phyloP scores from a whole-genome alignment of 2,329 filamentous ascomycete species.

The Penicillium sp. region DNA sequence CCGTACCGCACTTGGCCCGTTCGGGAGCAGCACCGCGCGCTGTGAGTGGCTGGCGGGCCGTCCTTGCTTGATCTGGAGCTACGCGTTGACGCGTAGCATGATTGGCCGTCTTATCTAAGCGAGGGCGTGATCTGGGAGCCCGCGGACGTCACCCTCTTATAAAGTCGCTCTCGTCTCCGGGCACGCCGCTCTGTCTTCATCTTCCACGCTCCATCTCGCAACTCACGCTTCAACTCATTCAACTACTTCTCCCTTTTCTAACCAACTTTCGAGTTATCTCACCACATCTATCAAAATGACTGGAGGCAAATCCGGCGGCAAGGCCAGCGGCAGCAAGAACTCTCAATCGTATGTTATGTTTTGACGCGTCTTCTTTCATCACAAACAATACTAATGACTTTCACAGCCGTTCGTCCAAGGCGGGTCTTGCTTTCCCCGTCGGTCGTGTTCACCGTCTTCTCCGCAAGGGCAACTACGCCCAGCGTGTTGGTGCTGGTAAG shows the following conservation, averaged over 20 bases:
- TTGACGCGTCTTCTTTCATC: slow-evolving; percentile 15
- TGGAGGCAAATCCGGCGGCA: slow-evolving; percentile 99
- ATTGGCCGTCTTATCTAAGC: slow-evolving; percentile 41
- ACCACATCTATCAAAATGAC: slow-evolving; percentile 77
- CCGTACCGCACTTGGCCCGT: slow-evolving; percentile 27
- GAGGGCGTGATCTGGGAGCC: slow-evolving; percentile 46
- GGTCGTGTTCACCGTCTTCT: slow-evolving; percentile 99
- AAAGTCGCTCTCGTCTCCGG: slow-evolving; percentile 32
- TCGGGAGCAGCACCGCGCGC: slow-evolving; percentile 20
- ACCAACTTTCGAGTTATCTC: slow-evolving; percentile 18
- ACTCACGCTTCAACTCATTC: not conserved
- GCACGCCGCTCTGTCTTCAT: slow-evolving; percentile 26
- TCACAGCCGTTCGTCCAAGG: slow-evolving; percentile 92
- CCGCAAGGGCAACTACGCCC: slow-evolving; percentile 98
- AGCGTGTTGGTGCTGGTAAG: slow-evolving; percentile 94
- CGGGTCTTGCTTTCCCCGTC: slow-evolving; percentile 96
- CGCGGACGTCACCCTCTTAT: slow-evolving; percentile 45
- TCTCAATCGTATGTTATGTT: slow-evolving; percentile 80
- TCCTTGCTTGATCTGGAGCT: slow-evolving; percentile 1
- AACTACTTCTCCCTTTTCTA: slow-evolving; percentile 16
- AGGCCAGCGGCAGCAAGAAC: slow-evolving; percentile 98
- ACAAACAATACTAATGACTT: slow-evolving; percentile 16
- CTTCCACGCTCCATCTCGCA: slow-evolving; percentile 15
- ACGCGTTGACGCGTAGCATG: slow-evolving; percentile 21
- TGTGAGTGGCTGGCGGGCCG: not conserved